phyloP scores from a whole-genome alignment of 179 eudicot species.

The Amaranthus tricolor region DNA sequence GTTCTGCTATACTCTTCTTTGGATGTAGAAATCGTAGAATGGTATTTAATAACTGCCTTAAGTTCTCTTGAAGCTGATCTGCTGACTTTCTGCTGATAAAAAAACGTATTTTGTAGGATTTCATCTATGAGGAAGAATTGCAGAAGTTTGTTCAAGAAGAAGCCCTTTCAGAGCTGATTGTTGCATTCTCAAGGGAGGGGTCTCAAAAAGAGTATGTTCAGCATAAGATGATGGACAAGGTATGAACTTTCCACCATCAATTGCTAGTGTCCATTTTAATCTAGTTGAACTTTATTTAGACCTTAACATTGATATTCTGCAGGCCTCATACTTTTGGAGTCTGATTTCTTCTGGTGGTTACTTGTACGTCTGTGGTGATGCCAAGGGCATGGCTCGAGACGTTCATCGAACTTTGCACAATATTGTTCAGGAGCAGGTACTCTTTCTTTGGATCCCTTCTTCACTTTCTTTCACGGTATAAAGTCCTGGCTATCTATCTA shows the following conservation, averaged over 20 bases:
- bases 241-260: slow-evolving; percentile 20
- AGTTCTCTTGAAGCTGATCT: not conserved
- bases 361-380: slow-evolving; percentile 89
- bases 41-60: slow-evolving; percentile 26
- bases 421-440: slow-evolving; percentile 85
- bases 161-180: slow-evolving; percentile 57
- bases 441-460: not conserved
- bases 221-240: slow-evolving; percentile 78
- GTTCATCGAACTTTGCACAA: slow-evolving; percentile 82
- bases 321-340: slow-evolving; percentile 65
- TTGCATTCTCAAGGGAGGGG: slow-evolving; percentile 85
- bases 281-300: slow-evolving; percentile 11
- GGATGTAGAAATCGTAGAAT: slow-evolving; percentile 63
- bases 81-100: slow-evolving; percentile 3
- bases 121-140: slow-evolving; percentile 63
- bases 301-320: slow-evolving; percentile 14
- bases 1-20: slow-evolving; percentile 55
- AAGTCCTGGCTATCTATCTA: not conserved
- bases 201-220: slow-evolving; percentile 75
- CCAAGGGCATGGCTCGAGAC: slow-evolving; percentile 90
- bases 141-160: slow-evolving; percentile 56
- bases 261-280: not conserved
- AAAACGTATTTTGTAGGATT: slow-evolving; percentile 39
- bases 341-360: slow-evolving; percentile 64
- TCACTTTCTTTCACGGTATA: not conserved